These are phyloP conservation scores for Fonsecaea erecta DNA, from an alignment of 2,329 filamentous ascomycete species.

Conservation along the genomic window DNA sequence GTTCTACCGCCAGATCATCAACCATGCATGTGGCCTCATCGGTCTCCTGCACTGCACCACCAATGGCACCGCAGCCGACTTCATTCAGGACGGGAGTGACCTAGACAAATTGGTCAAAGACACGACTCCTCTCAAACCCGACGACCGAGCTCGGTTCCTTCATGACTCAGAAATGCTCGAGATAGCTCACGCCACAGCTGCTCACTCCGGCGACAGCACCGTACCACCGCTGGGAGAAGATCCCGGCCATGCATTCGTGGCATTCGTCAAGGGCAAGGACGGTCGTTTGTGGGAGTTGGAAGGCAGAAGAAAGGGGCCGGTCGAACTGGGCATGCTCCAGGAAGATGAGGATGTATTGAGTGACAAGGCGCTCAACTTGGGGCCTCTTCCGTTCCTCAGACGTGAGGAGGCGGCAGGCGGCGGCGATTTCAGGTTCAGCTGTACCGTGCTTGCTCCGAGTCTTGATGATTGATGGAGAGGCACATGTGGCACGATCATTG, in stretches of 20 bases:
- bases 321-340: constrained; percentile 39
- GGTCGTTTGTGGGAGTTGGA: constrained; percentile 45
- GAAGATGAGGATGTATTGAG: constrained; percentile 43
- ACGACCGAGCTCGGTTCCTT: constrained; percentile 56
- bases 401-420: constrained; percentile 30
- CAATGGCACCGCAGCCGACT: constrained; percentile 54
- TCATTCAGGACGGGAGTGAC: constrained; percentile 50
- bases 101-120: constrained; percentile 53
- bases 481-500: constrained; percentile 12
- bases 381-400: constrained; percentile 39
- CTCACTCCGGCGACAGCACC: constrained; percentile 37
- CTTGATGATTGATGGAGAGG: constrained; percentile 17
- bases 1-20: constrained; percentile 65
- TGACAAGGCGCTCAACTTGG: constrained; percentile 39
- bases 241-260: constrained; percentile 40
- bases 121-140: constrained; percentile 51
- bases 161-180: constrained; percentile 50
- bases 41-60: constrained; percentile 59
- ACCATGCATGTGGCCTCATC: constrained; percentile 64
- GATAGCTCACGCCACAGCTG: constrained; percentile 35
- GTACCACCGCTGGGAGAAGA: constrained; percentile 36
- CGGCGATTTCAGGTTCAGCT: constrained; percentile 32
- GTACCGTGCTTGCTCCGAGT: constrained; percentile 33
- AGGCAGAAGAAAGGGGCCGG: constrained; percentile 42
- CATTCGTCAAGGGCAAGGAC: constrained; percentile 43